These are phyloP conservation scores for Gaultheria prostrata DNA, from an alignment of 148 eudicot species.

Conservation along the genomic window DNA sequence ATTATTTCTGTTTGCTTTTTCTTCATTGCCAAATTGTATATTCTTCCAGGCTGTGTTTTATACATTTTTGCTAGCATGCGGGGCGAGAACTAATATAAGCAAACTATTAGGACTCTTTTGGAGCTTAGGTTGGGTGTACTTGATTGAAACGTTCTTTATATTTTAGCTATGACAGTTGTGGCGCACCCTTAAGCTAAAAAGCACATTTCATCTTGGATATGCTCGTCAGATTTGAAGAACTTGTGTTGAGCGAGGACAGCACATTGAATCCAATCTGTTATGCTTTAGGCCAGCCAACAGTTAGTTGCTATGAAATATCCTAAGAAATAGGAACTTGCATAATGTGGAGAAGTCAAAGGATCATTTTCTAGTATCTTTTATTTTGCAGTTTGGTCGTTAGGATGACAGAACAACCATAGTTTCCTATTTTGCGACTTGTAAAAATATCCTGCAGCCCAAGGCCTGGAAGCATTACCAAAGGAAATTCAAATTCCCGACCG, in stretches of 20 bases:
- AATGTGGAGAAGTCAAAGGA: not conserved
- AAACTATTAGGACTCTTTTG: not conserved
- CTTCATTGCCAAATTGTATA: constrained; percentile 3
- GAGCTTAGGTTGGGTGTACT: constrained; percentile 3
- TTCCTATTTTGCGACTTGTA: not conserved
- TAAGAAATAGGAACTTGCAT: not conserved
- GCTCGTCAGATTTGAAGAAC: not conserved
- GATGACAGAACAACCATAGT: not conserved
- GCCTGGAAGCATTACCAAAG: not conserved
- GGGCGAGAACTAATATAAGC: not conserved
- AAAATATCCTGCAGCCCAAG: not conserved
- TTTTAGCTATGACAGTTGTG: not conserved
- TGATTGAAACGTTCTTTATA: not conserved
- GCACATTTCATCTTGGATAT: not conserved
- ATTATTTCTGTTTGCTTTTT: not conserved
- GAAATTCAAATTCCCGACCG: not conserved
- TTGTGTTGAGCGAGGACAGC: not conserved
- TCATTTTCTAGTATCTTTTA: not conserved
- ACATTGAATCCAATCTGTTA: not conserved
- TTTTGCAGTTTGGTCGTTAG: not conserved
- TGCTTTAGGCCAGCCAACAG: not conserved
- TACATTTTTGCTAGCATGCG: not conserved
- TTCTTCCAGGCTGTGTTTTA: not conserved
- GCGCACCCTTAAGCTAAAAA: not conserved
- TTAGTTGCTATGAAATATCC: not conserved